Evolutionary conservation across 2,329 filamentous ascomycete genomes (phyloP).

Genomic region (Lojkania enalia): DNA sequence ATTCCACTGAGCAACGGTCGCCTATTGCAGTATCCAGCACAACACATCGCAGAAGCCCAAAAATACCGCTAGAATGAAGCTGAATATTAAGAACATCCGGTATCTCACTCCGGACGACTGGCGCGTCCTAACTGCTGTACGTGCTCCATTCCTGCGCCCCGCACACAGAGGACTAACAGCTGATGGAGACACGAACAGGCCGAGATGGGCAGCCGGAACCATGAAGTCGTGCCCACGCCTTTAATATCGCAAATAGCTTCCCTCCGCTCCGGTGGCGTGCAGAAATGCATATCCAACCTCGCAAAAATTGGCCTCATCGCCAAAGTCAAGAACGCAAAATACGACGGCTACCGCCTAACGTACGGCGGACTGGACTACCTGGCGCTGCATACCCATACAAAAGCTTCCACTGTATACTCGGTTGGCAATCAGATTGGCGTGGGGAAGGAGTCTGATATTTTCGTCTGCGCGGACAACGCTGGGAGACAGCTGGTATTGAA

Average conservation of each 20-base stretch:
- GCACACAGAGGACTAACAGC: conserved; percentile 43
- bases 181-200: conserved; percentile 61
- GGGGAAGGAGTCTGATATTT: conserved; percentile 96
- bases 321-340: conserved; percentile 91
- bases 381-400: conserved; percentile 87
- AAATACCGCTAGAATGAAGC: conserved; percentile 68
- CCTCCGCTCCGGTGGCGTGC: conserved; percentile 73
- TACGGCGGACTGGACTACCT: conserved; percentile 98
- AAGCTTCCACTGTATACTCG: conserved; percentile 79
- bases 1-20: no score
- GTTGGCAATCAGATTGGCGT: conserved; percentile 94
- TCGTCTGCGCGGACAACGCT: conserved; percentile 81
- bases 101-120: conserved; percentile 93
- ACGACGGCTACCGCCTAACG: conserved; percentile 94
- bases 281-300: conserved; percentile 83
- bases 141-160: conserved; percentile 18
- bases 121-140: conserved; percentile 88
- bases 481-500: conserved; percentile 85
- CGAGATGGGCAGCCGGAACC: conserved; percentile 92
- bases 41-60: no score
- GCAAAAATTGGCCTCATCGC: conserved; percentile 92
- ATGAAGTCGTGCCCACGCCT: conserved; percentile 91
- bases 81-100: conserved; percentile 91
- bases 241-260: conserved; percentile 84
- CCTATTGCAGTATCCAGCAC: no score